These are phyloP conservation scores for Penicillium decumbens DNA, from an alignment of 2,329 filamentous ascomycete genomes.

Conservation along the genomic window DNA sequence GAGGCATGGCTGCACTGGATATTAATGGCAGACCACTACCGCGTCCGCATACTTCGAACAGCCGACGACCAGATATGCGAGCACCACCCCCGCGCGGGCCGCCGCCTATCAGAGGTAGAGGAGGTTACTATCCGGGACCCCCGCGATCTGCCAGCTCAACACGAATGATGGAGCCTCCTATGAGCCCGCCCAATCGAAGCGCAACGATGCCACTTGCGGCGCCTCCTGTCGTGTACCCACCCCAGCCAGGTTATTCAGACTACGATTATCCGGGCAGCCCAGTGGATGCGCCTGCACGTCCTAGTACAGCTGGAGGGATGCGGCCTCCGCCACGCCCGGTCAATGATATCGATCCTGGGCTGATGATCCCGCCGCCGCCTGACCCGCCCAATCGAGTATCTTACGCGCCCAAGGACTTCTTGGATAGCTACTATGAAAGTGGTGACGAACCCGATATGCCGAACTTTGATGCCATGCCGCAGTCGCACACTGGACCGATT, in stretches of 20 bases:
- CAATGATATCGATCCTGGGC: slow-evolving; percentile 21
- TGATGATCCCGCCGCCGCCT: slow-evolving; percentile 17
- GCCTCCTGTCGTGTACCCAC: slow-evolving; percentile 29
- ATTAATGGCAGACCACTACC: slow-evolving; percentile 29
- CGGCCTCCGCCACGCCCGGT: slow-evolving; percentile 24
- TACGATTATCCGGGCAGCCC: slow-evolving; percentile 17
- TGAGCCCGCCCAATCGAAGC: slow-evolving; percentile 33
- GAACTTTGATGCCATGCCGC: slow-evolving; percentile 56
- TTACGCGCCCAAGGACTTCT: slow-evolving; percentile 37
- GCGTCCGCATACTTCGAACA: slow-evolving; percentile 40
- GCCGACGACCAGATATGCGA: slow-evolving; percentile 31
- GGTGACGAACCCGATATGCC: slow-evolving; percentile 57
- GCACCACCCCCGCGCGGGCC: slow-evolving; percentile 25
- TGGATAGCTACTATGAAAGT: slow-evolving; percentile 52
- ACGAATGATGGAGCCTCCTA: slow-evolving; percentile 24
- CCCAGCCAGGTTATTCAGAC: slow-evolving; percentile 34
- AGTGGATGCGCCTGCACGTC: slow-evolving; percentile 21
- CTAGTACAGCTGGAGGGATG: slow-evolving; percentile 25
- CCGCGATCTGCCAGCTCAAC: slow-evolving; percentile 26
- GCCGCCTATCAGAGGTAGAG: slow-evolving; percentile 21
- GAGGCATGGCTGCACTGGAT: slow-evolving; percentile 39
- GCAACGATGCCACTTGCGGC: slow-evolving; percentile 35
- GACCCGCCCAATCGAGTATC: slow-evolving; percentile 21
- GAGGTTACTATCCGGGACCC: slow-evolving; percentile 23
- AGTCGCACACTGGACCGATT: slow-evolving; percentile 23